phyloP scores from a whole-genome alignment of 1,139 yeast species.

The Lodderomyces oxycetoniae region DNA sequence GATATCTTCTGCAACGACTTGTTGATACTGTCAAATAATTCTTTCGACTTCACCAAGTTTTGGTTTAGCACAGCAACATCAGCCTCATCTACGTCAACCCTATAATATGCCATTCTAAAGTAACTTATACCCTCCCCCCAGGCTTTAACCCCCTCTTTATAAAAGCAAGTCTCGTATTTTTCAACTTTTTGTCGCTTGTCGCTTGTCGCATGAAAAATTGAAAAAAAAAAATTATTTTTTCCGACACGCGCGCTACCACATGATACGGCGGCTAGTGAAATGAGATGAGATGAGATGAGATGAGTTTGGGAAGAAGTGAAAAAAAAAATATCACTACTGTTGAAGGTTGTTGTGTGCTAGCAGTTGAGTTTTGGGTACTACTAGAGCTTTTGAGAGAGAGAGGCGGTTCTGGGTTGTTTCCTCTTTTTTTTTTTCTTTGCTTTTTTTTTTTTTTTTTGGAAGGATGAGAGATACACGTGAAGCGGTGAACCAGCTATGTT shows the following conservation, averaged over 20 bases:
- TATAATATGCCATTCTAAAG: slow-evolving; percentile 16
- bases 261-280: background rate
- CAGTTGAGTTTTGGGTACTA: no score
- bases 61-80: slow-evolving; percentile 81
- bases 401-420: no score
- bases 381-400: no score
- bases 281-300: no score
- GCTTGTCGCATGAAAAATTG: background rate
- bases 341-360: no score
- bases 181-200: background rate
- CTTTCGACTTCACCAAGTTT: slow-evolving; percentile 56
- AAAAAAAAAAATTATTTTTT: background rate
- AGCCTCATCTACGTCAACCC: slow-evolving; percentile 69
- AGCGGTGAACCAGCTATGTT: slow-evolving; percentile 14
- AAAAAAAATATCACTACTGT: no score
- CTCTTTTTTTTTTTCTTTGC: background rate
- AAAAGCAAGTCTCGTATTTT: no score
- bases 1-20: slow-evolving; percentile 54
- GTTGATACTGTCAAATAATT: slow-evolving; percentile 53
- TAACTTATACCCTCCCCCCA: no score
- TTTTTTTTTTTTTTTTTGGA: background rate
- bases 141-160: no score
- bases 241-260: background rate
- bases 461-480: slow-evolving; percentile 14
- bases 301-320: no score